Conservation (phyloP, 2,329 filamentous ascomycete species). For the Cladorrhinum sp. region DNA sequence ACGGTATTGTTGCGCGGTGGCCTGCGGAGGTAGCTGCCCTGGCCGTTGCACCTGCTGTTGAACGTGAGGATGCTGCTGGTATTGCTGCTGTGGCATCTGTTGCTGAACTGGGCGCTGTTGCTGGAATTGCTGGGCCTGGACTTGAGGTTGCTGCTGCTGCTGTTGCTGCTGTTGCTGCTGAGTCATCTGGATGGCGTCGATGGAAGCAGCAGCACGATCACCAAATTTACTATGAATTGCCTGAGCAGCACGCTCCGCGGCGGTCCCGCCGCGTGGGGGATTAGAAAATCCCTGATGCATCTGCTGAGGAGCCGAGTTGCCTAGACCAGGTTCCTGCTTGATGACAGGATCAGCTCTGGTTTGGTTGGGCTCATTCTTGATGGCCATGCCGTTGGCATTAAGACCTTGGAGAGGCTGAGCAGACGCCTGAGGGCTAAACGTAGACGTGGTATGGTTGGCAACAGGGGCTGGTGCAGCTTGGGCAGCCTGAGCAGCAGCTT, state of each 20-base stretch:
- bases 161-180: conserved; percentile 6
- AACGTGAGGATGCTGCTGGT: too few relatives aligned
- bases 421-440: conserved; percentile 35
- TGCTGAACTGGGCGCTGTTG: conserved; percentile 44
- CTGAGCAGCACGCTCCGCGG: conserved; percentile 52
- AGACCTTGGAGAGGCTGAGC: conserved; percentile 29
- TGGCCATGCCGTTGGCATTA: conserved; percentile 31
- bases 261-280: conserved; percentile 27
- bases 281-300: conserved; percentile 35
- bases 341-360: conserved; percentile 45
- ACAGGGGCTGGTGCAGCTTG: conserved; percentile 25
- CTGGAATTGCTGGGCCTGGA: background rate
- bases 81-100: conserved; percentile 15
- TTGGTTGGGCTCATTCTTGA: conserved; percentile 28
- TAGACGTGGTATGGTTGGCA: conserved; percentile 34
- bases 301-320: conserved; percentile 40
- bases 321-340: conserved; percentile 47
- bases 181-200: conserved; percentile 54
- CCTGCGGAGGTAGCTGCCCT: conserved; percentile 33
- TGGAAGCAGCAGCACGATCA: conserved; percentile 61
- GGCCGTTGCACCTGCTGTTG: conserved; percentile 20
- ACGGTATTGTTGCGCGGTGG: conserved; percentile 29
- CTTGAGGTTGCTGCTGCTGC: background rate
- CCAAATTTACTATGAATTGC: conserved; percentile 61
- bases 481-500: conserved; percentile 25